phyloP scores from a whole-genome alignment of 345 rosid species.

The Bruguiera parviflora region DNA sequence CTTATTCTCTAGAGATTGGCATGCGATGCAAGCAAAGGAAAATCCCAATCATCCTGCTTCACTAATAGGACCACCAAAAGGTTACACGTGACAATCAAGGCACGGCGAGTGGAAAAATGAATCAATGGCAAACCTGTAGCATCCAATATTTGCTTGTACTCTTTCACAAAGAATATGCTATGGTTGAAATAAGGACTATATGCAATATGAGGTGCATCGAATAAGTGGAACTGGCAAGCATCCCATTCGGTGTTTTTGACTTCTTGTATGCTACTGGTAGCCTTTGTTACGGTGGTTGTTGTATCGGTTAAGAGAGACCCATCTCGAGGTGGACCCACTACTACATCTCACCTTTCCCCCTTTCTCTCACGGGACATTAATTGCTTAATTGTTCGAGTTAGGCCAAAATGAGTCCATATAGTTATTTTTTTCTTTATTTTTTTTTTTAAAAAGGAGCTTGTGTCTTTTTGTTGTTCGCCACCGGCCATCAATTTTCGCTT shows the following conservation, averaged over 20 bases:
- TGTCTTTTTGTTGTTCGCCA: not conserved
- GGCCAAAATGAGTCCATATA: not conserved
- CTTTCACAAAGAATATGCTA: not conserved
- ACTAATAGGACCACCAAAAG: not conserved
- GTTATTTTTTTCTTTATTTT: too few species aligned
- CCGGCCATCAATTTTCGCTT: not conserved
- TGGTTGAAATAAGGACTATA: too few species aligned
- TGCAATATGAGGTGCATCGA: too few species aligned
- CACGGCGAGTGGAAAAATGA: not conserved
- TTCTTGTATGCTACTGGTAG: not conserved
- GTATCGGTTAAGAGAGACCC: not conserved
- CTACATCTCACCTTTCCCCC: constrained; percentile 1
- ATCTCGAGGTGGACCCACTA: not conserved
- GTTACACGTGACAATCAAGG: not conserved
- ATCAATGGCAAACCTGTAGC: not conserved
- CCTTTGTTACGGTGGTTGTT: not conserved
- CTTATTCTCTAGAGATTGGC: not conserved
- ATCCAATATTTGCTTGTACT: not conserved
- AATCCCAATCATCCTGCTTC: not conserved
- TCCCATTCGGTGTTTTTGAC: not conserved
- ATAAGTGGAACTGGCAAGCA: too few species aligned
- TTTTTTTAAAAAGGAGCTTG: not conserved
- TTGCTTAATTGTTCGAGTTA: not conserved
- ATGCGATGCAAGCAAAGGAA: not conserved
- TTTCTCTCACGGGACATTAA: not conserved